Base-by-base conservation (phyloP, 192 early-diverging fungal species). In the Coemansia sp. region DNA sequence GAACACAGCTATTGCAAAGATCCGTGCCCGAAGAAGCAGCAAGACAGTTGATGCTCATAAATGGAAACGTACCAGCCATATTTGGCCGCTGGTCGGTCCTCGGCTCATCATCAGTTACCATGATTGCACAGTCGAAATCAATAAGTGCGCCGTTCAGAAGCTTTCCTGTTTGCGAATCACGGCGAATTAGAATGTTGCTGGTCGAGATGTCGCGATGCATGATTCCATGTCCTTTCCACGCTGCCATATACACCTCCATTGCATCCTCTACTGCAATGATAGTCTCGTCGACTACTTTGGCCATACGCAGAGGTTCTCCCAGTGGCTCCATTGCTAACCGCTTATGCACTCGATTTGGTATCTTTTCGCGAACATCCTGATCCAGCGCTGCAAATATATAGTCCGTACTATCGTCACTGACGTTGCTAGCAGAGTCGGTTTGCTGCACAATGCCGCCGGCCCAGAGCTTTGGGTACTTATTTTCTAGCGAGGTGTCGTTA, bases 241-340 rank as follows among this genome's bases (percentile, higher is more conserved):
- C 23, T 9, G 46, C 46, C 46, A 12, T 22, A 9, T 48, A 23
- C 0, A 48, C 46, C 46, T 24, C 21, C 46, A 48, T 48, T 23
- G 46, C 46, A 23, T 48, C 46, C 23, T 21, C 46, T 48, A 23
- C 22, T 24, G 46, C 46, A 23, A 48, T 48, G 13, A 48, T 48
- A 9, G 23, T 19, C 46, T 48, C 46, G 21, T 48, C 46, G 2
- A 48, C 46, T 9, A 19, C 18, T 22, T 48, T 47, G 45, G 19
- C 45, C 45, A 14, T 21, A 22, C 19, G 15, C 45, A 47, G 19
- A 4, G 19, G 45, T 22, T 47, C 45, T 47, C 45, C 45, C 11
- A 47, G 18, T 23, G 19, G 45, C 17, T 23, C 45, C 45, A 47
- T 47, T 3, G 45, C 45, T 4, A 47, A 22, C 18, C 19, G 45